Conservation (phyloP, 2,329 filamentous ascomycete genomes). For the Sporothrix curviconia region DNA sequence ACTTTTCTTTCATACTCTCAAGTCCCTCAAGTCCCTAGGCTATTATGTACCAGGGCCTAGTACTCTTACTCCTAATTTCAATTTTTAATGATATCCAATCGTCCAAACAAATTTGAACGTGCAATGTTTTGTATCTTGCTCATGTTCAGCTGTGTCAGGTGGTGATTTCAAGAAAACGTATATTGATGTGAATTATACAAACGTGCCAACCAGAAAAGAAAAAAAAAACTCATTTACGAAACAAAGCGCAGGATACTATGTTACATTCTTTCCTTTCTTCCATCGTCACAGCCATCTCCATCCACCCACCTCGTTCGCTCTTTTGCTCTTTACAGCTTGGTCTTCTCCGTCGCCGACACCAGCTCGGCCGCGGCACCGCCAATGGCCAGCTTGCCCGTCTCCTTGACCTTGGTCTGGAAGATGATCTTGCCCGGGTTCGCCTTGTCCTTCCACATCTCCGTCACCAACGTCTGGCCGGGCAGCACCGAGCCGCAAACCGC, state of each 20-base stretch:
- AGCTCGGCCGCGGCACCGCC: conserved; percentile 75
- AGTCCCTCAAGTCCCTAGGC: not conserved
- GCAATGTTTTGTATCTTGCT: not conserved
- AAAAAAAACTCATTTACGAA: too few relatives aligned
- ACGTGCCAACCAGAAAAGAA: too few relatives aligned
- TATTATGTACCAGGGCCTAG: not conserved
- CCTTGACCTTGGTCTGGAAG: conserved; percentile 84
- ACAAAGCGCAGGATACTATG: not conserved
- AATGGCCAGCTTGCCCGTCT: conserved; percentile 87
- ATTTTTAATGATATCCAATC: not conserved
- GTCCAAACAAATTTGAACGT: not conserved
- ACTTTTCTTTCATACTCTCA: not conserved
- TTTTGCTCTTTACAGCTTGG: conserved; percentile 22
- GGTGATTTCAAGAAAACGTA: not conserved
- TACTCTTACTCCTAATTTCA: not conserved
- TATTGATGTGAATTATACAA: not conserved
- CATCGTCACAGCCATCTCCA: too few relatives aligned
- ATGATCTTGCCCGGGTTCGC: conserved; percentile 51
- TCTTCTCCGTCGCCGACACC: conserved; percentile 23
- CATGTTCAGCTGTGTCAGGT: too few relatives aligned
- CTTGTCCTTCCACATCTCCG: conserved; percentile 91
- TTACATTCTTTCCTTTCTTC: conserved; percentile 7
- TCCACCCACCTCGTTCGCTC: not conserved
- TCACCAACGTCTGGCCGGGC: conserved; percentile 82
- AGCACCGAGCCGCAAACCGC: conserved; percentile 80